Conservation (phyloP, 768 basidiomycete genomes). For the Rhizopogon rudus region DNA sequence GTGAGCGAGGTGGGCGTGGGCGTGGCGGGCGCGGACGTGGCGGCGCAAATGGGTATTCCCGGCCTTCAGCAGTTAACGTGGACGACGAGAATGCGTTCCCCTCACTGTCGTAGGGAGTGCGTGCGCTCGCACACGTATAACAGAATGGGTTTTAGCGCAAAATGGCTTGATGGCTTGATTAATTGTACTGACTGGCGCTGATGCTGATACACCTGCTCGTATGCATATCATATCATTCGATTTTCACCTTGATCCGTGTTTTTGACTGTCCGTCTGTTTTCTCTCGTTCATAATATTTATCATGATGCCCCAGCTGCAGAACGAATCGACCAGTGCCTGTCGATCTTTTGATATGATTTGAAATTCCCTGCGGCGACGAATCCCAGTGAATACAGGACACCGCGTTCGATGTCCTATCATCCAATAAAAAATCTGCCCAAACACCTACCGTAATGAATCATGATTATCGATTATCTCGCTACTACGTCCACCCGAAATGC, state of each 20-base stretch:
- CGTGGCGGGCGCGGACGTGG: slow-evolving; percentile 44
- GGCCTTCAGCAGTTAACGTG: slow-evolving; percentile 51
- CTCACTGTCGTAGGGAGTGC: slow-evolving; percentile 53
- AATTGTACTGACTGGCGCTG: background rate
- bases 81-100: slow-evolving; percentile 88
- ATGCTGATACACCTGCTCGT: background rate
- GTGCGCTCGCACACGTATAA: background rate
- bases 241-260: background rate
- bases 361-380: slow-evolving; percentile 3
- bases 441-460: too few relatives aligned
- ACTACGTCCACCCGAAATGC: background rate
- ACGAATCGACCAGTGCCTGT: background rate
- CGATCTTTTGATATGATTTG: slow-evolving; percentile 5
- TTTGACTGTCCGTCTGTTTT: background rate
- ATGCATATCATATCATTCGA: background rate
- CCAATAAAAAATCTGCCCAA: slow-evolving; percentile 6
- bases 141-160: slow-evolving; percentile 3
- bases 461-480: background rate
- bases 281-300: slow-evolving; percentile 3
- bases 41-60: slow-evolving; percentile 30
- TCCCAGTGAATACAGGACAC: too few relatives aligned
- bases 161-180: background rate
- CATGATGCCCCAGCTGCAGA: background rate
- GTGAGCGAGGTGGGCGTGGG: slow-evolving; percentile 34
- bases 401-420: background rate